These are phyloP conservation scores for Chamaenerion angustifolium DNA, from an alignment of 345 rosid species.

Conservation along the genomic window DNA sequence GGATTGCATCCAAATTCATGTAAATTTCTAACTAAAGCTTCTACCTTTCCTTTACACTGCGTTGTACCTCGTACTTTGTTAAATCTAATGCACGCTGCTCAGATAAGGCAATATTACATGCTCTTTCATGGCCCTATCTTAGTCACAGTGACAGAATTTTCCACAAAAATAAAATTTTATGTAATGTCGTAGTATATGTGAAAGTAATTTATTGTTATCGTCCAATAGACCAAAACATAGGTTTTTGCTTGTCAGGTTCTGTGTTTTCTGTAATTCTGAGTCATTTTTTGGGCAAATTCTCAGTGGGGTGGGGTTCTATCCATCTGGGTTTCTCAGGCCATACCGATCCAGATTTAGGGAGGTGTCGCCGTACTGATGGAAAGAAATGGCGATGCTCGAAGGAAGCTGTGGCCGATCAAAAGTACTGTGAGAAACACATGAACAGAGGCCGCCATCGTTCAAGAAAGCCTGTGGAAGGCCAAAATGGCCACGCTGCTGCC, in stretches of 20 bases:
- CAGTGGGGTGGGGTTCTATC: constrained; percentile 73
- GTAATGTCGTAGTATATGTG: no score
- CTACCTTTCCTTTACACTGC: no score
- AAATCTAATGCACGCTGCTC: no score
- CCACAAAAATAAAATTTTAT: no score
- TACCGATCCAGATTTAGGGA: constrained; percentile 88
- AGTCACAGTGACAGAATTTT: no score
- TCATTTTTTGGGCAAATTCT: not conserved
- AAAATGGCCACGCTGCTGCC: constrained; percentile 47
- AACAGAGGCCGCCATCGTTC: constrained; percentile 99
- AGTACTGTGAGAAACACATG: constrained; percentile 93
- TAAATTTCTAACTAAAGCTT: constrained; percentile 12
- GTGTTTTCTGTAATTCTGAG: not conserved
- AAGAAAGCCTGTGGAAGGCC: constrained; percentile 99
- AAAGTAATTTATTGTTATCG: no score
- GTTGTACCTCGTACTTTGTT: no score
- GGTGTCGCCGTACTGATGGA: constrained; percentile 97
- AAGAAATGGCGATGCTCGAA: constrained; percentile 99
- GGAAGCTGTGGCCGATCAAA: constrained; percentile 88
- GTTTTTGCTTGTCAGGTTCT: not conserved
- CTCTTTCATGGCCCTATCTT: no score
- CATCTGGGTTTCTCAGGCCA: constrained; percentile 72
- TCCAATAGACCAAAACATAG: no score
- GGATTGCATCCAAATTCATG: constrained; percentile 39
- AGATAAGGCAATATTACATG: no score